Conservation (phyloP, 306 rosid species). For the Fragaria iinumae region DNA sequence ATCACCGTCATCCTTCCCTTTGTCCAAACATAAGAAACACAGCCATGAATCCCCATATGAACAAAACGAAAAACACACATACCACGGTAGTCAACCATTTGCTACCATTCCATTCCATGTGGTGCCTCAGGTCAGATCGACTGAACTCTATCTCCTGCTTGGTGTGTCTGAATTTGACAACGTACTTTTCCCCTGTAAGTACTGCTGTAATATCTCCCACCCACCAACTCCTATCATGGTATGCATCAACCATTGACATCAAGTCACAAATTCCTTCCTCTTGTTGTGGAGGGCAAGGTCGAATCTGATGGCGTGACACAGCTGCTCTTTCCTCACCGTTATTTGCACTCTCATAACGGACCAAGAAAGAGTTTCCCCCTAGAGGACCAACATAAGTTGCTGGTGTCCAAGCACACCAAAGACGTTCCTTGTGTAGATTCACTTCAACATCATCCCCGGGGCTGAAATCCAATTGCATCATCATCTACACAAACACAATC, state of each 20-base stretch:
- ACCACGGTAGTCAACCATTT: slow-evolving; percentile 1
- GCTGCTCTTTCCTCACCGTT: neutral
- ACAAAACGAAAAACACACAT: neutral
- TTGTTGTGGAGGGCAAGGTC: slow-evolving; percentile 14
- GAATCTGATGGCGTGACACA: slow-evolving; percentile 13
- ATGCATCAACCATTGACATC: slow-evolving; percentile 13
- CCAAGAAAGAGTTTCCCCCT: slow-evolving; percentile 9
- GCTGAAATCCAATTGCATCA: neutral
- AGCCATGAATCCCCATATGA: neutral
- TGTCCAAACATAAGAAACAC: neutral
- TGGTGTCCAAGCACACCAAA: slow-evolving; percentile 12
- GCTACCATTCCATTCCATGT: slow-evolving; percentile 8
- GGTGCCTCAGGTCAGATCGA: neutral
- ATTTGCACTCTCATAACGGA: neutral
- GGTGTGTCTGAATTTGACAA: neutral
- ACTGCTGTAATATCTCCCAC: slow-evolving; percentile 14
- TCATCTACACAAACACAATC: slow-evolving; percentile 1
- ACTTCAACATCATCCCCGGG: slow-evolving; percentile 12
- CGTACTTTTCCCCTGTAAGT: neutral
- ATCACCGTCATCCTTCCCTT: neutral
- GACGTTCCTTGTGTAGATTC: neutral
- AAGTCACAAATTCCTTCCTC: neutral
- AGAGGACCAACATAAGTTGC: slow-evolving; percentile 21
- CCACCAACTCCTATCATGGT: slow-evolving; percentile 16
- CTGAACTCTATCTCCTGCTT: neutral